phyloP scores from a whole-genome alignment of 2,329 filamentous ascomycete genomes.

The Claviceps africana region DNA sequence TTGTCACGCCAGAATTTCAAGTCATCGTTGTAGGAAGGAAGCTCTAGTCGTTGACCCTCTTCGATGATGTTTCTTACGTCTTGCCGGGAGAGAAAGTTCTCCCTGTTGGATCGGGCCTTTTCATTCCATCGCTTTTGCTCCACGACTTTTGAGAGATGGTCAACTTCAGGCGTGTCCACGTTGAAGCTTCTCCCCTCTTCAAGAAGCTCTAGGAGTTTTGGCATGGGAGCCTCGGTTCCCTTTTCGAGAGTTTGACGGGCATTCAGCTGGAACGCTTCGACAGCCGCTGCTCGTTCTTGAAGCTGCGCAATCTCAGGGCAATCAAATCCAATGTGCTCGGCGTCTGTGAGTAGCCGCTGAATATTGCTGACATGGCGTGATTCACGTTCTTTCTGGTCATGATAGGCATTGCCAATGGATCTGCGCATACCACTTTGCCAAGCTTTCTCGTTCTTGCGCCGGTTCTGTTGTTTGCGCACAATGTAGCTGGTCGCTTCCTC shows the following conservation, averaged over 20 bases:
- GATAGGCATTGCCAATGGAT: conserved; percentile 37
- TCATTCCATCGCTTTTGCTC: conserved; percentile 84
- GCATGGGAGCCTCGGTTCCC: conserved; percentile 46
- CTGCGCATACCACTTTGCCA: conserved; percentile 65
- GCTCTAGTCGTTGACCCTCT: conserved; percentile 61
- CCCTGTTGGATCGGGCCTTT: conserved; percentile 51
- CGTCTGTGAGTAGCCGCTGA: conserved; percentile 66
- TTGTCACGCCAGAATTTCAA: conserved; percentile 65
- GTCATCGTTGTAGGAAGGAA: conserved; percentile 69
- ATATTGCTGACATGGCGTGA: conserved; percentile 82
- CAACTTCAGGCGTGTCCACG: conserved; percentile 79
- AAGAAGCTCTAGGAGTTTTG: conserved; percentile 79
- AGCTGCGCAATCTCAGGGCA: conserved; percentile 80
- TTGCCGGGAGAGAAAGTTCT: conserved; percentile 54
- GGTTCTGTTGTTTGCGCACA: conserved; percentile 92
- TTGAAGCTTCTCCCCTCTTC: conserved; percentile 82
- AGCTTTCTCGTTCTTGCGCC: conserved; percentile 82
- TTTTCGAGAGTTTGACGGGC: conserved; percentile 58
- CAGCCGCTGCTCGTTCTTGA: conserved; percentile 70
- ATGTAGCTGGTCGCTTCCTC: conserved; percentile 95
- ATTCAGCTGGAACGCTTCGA: conserved; percentile 70
- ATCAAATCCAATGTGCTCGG: conserved; percentile 80
- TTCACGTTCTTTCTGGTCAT: conserved; percentile 72
- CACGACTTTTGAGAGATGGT: conserved; percentile 63
- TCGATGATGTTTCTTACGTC: conserved; percentile 70